Conservation (phyloP, 225 moss, liverwort and hornwort species). For the Physcomitrellopsis africana region DNA sequence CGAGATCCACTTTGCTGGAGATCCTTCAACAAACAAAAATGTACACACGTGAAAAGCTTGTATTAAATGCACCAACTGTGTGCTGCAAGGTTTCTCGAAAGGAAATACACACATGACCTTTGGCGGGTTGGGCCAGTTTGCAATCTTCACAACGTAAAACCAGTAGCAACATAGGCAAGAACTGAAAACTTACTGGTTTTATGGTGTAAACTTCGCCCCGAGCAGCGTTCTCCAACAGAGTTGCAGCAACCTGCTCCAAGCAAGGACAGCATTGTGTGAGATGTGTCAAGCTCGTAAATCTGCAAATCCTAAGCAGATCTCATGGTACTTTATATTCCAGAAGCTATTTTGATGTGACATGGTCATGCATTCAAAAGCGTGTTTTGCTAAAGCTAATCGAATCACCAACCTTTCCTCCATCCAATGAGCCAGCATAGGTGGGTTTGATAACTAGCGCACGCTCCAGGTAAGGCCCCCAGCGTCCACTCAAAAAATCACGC, state of each 20-base stretch:
- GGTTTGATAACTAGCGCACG: constrained; percentile 68
- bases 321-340: no score
- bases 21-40: neutral
- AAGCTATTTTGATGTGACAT: no score
- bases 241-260: constrained; percentile 58
- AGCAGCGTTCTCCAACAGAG: constrained; percentile 68
- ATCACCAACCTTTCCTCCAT: constrained; percentile 65
- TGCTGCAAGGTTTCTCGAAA: neutral
- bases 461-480: constrained; percentile 76
- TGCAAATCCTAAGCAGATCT: no score
- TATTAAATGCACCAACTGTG: neutral
- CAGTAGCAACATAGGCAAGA: no score
- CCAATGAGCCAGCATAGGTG: constrained; percentile 57
- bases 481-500: constrained; percentile 80
- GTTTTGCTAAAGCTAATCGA: no score
- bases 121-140: no score
- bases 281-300: no score
- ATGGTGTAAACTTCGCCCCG: constrained; percentile 53
- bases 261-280: no score
- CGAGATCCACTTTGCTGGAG: constrained; percentile 71
- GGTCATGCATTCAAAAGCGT: neutral
- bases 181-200: constrained; percentile 43
- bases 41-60: no score
- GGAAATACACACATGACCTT: no score
- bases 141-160: no score